A percentile compares a stretch with the other conserved stretches of the same genome.
phyloP scores from a whole-genome alignment of 441 rosid species.

The Eutrema salsugineum region DNA sequence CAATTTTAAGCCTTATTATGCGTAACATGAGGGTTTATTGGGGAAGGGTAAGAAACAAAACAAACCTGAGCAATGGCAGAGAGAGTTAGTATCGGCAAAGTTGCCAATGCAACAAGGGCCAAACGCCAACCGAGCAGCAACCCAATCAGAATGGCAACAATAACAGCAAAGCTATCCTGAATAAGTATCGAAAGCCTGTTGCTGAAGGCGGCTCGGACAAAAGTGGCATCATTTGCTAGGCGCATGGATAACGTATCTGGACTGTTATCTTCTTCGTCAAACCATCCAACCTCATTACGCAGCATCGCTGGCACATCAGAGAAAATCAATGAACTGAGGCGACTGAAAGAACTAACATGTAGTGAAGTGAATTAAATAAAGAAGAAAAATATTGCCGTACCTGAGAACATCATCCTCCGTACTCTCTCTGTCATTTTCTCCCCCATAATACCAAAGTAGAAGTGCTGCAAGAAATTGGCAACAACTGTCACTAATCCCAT shows the following conservation, averaged over 20 bases:
- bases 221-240: constrained; percentile 97
- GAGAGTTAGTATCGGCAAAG: constrained; percentile 78
- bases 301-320: constrained; percentile 63
- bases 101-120: constrained; percentile 90
- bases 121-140: constrained; percentile 83
- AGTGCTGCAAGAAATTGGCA: constrained; percentile 96
- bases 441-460: constrained; percentile 98
- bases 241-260: constrained; percentile 90
- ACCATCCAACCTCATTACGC: constrained; percentile 99
- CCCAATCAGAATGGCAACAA: constrained; percentile 84
- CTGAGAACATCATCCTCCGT: constrained; percentile 99
- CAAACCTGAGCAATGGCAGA: constrained; percentile 98
- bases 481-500: constrained; percentile 93
- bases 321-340: background rate
- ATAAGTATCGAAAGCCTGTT: constrained; percentile 90
- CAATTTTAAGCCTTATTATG: background rate
- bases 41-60: constrained; percentile 22
- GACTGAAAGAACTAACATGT: background rate
- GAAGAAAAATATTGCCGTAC: constrained; percentile 34
- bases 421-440: constrained; percentile 98
- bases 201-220: constrained; percentile 92
- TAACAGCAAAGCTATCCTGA: constrained; percentile 84
- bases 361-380: background rate
- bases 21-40: constrained; percentile 8
- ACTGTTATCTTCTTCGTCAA: constrained; percentile 95